A percentile compares a stretch with the other conserved stretches of the same genome.
phyloP scores from a whole-genome alignment of 441 rosid genomes.

The Kokia cookei region DNA sequence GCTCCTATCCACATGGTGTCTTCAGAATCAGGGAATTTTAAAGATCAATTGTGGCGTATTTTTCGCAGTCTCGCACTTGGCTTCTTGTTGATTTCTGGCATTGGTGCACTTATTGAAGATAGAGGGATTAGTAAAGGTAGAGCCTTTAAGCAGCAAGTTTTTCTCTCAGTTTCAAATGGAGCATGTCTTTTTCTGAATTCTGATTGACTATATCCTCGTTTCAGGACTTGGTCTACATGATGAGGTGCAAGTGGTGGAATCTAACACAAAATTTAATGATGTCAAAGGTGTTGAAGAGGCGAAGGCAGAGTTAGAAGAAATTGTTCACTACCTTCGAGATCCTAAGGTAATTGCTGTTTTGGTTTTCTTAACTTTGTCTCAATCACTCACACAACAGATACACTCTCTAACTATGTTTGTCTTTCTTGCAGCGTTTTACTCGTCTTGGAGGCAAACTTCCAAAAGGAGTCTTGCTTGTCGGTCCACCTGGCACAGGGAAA shows the following conservation, averaged over 20 bases:
- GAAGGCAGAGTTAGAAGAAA: conserved; percentile 90
- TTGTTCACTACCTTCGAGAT: conserved; percentile 95
- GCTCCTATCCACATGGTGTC: conserved; percentile 91
- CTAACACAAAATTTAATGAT: conserved; percentile 81
- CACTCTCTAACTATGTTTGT: not conserved
- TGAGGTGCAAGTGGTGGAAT: conserved; percentile 95
- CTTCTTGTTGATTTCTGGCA: conserved; percentile 82
- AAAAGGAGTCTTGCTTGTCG: conserved; percentile 92
- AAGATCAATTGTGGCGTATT: conserved; percentile 95
- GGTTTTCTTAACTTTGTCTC: not conserved
- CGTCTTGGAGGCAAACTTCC: conserved; percentile 98
- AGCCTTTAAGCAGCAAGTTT: not conserved
- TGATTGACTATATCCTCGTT: conserved; percentile 4
- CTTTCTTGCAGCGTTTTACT: conserved; percentile 74
- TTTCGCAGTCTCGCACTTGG: conserved; percentile 70
- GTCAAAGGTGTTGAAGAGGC: conserved; percentile 99
- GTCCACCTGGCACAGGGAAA: conserved; percentile 98
- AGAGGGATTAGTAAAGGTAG: conserved; percentile 86
- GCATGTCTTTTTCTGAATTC: not conserved
- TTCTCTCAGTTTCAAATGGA: not conserved
- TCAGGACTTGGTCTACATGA: conserved; percentile 87
- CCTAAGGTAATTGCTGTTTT: conserved; percentile 59
- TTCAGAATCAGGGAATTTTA: conserved; percentile 77
- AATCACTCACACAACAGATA: not conserved
- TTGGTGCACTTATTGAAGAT: conserved; percentile 90